Evolutionary conservation across 306 rosid species (phyloP), one percentile per base, ranked within the genome.

Genomic region (Citrullus mucosospermus): DNA sequence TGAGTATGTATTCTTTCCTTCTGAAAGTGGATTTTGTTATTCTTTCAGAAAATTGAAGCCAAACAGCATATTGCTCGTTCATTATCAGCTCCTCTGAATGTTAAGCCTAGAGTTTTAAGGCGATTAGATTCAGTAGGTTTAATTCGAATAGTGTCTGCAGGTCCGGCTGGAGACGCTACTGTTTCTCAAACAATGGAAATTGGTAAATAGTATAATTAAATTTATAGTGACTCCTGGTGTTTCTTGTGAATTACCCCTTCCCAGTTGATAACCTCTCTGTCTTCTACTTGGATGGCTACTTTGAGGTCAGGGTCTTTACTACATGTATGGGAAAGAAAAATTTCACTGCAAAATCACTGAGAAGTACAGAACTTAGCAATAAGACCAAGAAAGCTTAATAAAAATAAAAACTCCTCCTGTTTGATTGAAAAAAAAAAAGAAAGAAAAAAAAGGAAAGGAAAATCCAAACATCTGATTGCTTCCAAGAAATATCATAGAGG

Each of bases 91-190:
- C 98, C 98, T 55, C 88, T 86, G 78, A 80, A 87, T 75, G 78
- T 84, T 57, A 89, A 86, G 82, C 46, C 84, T 56, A 76, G 80
- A 82, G 85, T 80, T 73, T 81, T 87, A 78, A 88, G 85, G 88
- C 84, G 79, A 75, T 69, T 83, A 60, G 90, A 87, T 85, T 85
- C 96, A 54, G 88, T 85, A 85, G 75, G 94, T 58, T 78, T 89
- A 85, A 81, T 93, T 54, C 96, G 98, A 81, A 88, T 93, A 58
- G 88, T 93, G 79, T 91, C 98, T 20, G 90, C 89, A 48, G 83
- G 81, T 78, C 79, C 82, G 78, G 81, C 79, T 75, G 85, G 81
- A 77, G 82, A 82, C 58, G 66, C 81, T 77, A 82, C 91, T 78
- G 82, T 73, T 82, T 79, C 84, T 78, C 83, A 83, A 44, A 81